These are phyloP conservation scores for Bolboschoenus planiculmis DNA, from an alignment of 176 grass and related monocot genomes.

Conservation along the genomic window DNA sequence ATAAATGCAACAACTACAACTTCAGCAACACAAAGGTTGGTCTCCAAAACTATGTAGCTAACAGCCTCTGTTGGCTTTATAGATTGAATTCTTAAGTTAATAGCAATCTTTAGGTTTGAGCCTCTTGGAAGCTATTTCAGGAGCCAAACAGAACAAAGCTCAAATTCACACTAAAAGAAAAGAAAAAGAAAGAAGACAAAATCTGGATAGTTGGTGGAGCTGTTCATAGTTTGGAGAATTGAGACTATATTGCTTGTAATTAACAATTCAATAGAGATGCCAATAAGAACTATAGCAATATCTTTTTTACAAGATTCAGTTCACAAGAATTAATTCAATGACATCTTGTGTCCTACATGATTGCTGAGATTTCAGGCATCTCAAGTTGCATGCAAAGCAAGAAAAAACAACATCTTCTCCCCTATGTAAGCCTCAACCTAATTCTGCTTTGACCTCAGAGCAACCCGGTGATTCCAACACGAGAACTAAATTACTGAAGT, in stretches of 20 bases:
- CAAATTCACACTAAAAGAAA: not conserved
- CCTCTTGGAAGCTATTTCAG: not conserved
- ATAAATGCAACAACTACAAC: slow-evolving; percentile 33
- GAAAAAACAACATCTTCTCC: slow-evolving; percentile 40
- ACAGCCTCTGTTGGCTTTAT: not conserved
- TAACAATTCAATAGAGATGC: no score
- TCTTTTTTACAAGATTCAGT: not conserved
- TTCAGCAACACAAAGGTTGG: slow-evolving; percentile 30
- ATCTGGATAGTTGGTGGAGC: no score
- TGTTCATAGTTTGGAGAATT: no score
- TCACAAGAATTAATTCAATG: slow-evolving; percentile 10
- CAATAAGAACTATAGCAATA: no score
- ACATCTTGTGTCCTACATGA: slow-evolving; percentile 19
- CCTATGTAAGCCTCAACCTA: slow-evolving; percentile 29
- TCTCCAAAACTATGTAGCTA: slow-evolving; percentile 1
- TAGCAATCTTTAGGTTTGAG: not conserved
- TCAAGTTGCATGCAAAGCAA: slow-evolving; percentile 29
- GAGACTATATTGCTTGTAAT: no score
- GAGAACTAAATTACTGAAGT: slow-evolving; percentile 31
- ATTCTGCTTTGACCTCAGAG: slow-evolving; percentile 39
- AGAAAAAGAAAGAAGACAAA: no score
- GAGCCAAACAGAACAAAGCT: not conserved
- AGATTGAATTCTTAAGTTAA: slow-evolving; percentile 7
- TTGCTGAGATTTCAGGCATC: slow-evolving; percentile 45
- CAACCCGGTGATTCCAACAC: slow-evolving; percentile 27